Evolutionary conservation across 495 filamentous ascomycete species (phyloP).

Genomic region (Choiromyces venosus): DNA sequence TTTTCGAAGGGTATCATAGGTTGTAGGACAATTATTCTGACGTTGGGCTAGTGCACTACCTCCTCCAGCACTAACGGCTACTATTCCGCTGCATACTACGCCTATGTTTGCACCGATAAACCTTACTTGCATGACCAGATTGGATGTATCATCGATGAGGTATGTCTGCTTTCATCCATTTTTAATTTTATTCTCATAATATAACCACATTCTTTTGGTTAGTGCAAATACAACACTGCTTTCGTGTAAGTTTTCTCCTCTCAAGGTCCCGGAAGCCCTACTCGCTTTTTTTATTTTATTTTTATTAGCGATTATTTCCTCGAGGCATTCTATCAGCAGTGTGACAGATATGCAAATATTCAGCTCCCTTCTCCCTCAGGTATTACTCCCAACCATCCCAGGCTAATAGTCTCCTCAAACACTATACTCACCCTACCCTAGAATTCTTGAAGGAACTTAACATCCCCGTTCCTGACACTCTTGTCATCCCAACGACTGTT

Average conservation of each 20-base stretch:
- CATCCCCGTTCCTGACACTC: background rate
- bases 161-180: too few relatives aligned
- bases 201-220: too few relatives aligned
- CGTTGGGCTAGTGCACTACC: background rate
- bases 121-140: slow-evolving; percentile 1
- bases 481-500: background rate
- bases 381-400: background rate
- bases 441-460: slow-evolving; percentile 15
- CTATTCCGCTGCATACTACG: too few relatives aligned
- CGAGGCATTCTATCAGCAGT: background rate
- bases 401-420: background rate
- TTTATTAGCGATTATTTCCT: background rate
- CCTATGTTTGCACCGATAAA: slow-evolving; percentile 10
- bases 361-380: slow-evolving; percentile 5
- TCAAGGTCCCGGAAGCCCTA: background rate
- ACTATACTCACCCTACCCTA: background rate
- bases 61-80: background rate
- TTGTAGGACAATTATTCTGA: background rate
- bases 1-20: background rate
- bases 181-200: too few relatives aligned
- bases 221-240: background rate
- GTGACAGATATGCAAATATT: background rate
- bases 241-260: slow-evolving; percentile 6
- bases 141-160: background rate
- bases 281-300: background rate